These are phyloP conservation scores for Cladophialophora yegresii DNA, from an alignment of 2,329 filamentous ascomycete genomes.

Conservation along the genomic window DNA sequence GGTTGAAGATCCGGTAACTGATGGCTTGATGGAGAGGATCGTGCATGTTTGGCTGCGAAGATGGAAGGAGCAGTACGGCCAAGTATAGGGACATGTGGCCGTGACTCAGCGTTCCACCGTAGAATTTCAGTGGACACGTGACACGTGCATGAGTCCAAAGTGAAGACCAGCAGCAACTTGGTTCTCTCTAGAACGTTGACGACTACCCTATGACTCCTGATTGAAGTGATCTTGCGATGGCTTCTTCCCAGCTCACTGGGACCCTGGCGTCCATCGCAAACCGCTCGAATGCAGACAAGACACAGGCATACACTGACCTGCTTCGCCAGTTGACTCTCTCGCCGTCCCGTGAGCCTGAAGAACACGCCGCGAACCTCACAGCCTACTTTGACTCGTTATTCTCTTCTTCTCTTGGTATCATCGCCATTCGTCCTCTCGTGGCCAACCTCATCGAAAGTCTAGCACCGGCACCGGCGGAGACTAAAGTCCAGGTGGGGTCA, in stretches of 20 bases:
- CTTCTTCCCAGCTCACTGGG: slow-evolving; percentile 52
- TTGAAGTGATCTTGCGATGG: slow-evolving; percentile 43
- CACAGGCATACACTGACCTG: slow-evolving; percentile 59
- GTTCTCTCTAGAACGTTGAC: not conserved
- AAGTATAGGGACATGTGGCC: not conserved
- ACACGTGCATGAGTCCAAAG: not conserved
- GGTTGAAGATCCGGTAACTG: slow-evolving; percentile 12
- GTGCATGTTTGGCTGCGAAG: slow-evolving; percentile 24
- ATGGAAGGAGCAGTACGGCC: slow-evolving; percentile 13
- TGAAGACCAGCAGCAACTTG: no score
- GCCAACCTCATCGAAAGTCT: slow-evolving; percentile 67
- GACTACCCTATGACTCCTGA: not conserved
- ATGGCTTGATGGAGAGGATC: slow-evolving; percentile 15
- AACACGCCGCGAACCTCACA: slow-evolving; percentile 31
- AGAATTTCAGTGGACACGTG: not conserved
- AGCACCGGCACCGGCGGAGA: slow-evolving; percentile 56
- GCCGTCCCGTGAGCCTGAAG: slow-evolving; percentile 43
- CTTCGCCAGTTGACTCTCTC: slow-evolving; percentile 58
- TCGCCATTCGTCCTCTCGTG: slow-evolving; percentile 72
- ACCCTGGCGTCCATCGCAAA: slow-evolving; percentile 54
- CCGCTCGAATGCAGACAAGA: slow-evolving; percentile 50
- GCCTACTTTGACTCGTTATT: slow-evolving; percentile 69
- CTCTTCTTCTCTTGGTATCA: slow-evolving; percentile 69
- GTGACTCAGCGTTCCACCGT: not conserved
- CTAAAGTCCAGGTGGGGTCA: slow-evolving; percentile 74